A percentile compares a stretch with the other conserved stretches of the same genome.
Conservation (phyloP, 202 grass and related monocot species). For the Musa balbisiana region DNA sequence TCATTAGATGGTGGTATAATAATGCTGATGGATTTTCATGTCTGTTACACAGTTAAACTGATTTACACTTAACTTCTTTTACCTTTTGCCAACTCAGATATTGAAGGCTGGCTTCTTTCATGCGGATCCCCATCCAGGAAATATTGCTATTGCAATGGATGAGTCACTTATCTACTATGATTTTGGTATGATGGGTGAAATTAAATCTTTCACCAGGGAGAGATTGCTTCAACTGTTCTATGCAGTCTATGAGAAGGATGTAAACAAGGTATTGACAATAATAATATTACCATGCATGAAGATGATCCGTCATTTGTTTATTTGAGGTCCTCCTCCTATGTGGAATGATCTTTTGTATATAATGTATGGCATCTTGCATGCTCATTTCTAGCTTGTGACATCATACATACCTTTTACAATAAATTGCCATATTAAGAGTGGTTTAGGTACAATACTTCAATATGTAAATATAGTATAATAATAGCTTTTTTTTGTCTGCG, state of each 20-base stretch:
- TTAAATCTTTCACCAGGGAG: conserved; percentile 89
- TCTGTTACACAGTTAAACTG: neutral
- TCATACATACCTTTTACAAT: neutral
- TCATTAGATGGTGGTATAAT: too few relatives aligned
- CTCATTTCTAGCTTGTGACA: neutral
- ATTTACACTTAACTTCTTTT: neutral
- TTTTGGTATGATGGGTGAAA: conserved; percentile 99
- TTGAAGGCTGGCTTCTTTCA: conserved; percentile 92
- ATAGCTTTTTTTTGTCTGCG: too few relatives aligned
- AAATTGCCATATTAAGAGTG: neutral
- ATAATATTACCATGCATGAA: neutral
- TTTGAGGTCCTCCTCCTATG: conserved; percentile 1
- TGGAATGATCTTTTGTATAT: conserved; percentile 3
- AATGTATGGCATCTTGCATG: conserved; percentile 11
- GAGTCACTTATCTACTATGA: conserved; percentile 89
- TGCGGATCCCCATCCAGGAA: conserved; percentile 97
- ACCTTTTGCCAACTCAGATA: conserved; percentile 54
- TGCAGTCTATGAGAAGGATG: conserved; percentile 90
- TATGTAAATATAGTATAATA: neutral
- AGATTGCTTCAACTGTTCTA: conserved; percentile 87
- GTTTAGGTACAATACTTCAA: neutral
- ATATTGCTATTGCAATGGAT: conserved; percentile 86
- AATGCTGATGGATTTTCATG: too few relatives aligned
- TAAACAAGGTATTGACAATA: conserved; percentile 62
- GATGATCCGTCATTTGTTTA: neutral